Evolutionary conservation across 2,329 filamentous ascomycete genomes (phyloP), one percentile per base, ranked within the genome.

Genomic region (Geosmithia morbida): DNA sequence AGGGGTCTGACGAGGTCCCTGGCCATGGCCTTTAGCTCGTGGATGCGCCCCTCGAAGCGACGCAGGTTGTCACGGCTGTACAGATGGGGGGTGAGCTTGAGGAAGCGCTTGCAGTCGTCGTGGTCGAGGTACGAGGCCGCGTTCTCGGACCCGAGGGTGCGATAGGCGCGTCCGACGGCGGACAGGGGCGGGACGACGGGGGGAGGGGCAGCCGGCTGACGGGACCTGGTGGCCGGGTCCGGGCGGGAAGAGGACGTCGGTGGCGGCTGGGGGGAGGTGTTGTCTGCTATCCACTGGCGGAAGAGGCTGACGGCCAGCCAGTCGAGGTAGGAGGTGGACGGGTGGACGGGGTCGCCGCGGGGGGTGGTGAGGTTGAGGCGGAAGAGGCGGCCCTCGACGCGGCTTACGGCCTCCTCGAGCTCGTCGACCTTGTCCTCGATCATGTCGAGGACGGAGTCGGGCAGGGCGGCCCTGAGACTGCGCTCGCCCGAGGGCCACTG

Each of bases 341-440:
- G 90, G 2, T 75, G 83, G 43, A 96, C 85, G 47, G 87, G 78
- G 59, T 96, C 88, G 47, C 89, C 90, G 52, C 82, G 72, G 11
- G 79, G 77, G 18, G 85, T 95, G 3, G 80, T 85, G 8, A 96
- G 72, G 1, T 76, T 86, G 7, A 96, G 69, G 11, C 88, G 77
- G 65, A 94, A 94, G 13, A 97, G 75, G 47, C 83, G 82, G 18
- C 81, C 79, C 59, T 96, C 90, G 19, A 92, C 76, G 26, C 84
- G 81, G 37, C 79, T 75, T 51, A 94, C 86, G 7, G 81, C 74
- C 57, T 96, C 88, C 52, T 88, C 84, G 17, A 96, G 72, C 62
- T 96, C 89, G 55, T 94, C 87, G 5, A 92, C 87, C 63, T 96
- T 96, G 65, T 96, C 88, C 62, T 95, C 87, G 51, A 96, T 94